A percentile compares a stretch with the other conserved stretches of the same genome.
These are phyloP conservation scores for Mycena epipterygia DNA, from an alignment of 768 basidiomycete species.

Conservation along the genomic window DNA sequence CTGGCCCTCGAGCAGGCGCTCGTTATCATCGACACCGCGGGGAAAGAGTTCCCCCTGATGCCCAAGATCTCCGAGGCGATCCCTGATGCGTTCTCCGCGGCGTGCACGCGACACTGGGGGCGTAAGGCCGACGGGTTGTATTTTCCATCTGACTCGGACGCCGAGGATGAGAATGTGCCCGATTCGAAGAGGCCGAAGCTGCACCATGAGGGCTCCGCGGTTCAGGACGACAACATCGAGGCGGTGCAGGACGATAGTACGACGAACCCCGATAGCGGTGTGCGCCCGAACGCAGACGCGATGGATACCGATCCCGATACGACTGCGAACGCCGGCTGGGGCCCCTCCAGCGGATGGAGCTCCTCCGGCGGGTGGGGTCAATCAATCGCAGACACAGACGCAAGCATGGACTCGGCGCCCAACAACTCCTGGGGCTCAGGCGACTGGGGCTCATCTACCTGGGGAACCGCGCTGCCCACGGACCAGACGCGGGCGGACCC, in stretches of 20 bases:
- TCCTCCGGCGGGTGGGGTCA: no score
- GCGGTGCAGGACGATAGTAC: not conserved
- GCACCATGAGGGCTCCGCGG: no score
- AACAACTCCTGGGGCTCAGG: not conserved
- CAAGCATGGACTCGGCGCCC: not conserved
- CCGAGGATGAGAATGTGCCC: slow-evolving; percentile 35
- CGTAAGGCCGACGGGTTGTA: slow-evolving; percentile 41
- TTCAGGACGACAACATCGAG: no score
- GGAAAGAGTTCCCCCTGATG: slow-evolving; percentile 6
- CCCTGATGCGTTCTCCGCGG: slow-evolving; percentile 33
- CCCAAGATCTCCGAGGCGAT: slow-evolving; percentile 7
- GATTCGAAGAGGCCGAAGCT: no score
- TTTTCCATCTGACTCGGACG: slow-evolving; percentile 51
- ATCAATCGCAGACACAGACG: not conserved
- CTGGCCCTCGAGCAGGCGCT: slow-evolving; percentile 53
- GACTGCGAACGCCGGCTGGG: no score
- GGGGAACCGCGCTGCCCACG: no score
- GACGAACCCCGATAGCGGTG: no score
- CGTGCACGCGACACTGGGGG: slow-evolving; percentile 49
- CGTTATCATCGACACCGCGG: slow-evolving; percentile 36
- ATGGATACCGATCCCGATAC: no score
- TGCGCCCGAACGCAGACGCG: no score
- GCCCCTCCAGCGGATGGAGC: no score
- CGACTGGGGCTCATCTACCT: not conserved
- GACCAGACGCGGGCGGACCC: no score